Evolutionary conservation across 768 basidiomycete genomes (phyloP).

Genomic region (Lentinula aciculospora): DNA sequence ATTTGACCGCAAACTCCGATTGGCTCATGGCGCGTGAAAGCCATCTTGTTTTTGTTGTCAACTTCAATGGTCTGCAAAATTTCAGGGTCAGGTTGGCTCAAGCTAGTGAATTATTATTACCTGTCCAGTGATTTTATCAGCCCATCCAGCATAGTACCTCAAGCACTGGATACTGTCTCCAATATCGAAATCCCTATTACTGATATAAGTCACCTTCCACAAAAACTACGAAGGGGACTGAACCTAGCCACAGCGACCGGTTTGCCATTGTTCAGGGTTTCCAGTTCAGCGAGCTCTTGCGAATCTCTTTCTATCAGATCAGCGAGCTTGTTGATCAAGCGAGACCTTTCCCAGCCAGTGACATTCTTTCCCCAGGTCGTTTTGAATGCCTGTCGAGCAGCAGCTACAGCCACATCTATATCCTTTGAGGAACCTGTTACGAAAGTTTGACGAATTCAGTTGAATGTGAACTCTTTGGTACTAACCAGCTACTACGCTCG

Average conservation of each 20-base stretch:
- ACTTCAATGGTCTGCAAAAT: constrained; percentile 63
- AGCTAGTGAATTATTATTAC: constrained; percentile 24
- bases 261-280: constrained; percentile 89
- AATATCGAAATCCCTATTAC: constrained; percentile 69
- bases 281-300: constrained; percentile 77
- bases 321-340: constrained; percentile 79
- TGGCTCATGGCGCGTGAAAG: constrained; percentile 84
- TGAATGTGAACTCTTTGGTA: background rate
- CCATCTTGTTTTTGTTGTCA: constrained; percentile 74
- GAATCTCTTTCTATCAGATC: constrained; percentile 86
- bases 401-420: constrained; percentile 78
- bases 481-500: constrained; percentile 60
- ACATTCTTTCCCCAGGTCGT: constrained; percentile 89
- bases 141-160: constrained; percentile 94
- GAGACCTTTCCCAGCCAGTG: constrained; percentile 76
- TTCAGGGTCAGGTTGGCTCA: background rate
- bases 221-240: background rate
- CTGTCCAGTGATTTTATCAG: constrained; percentile 90
- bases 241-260: constrained; percentile 53
- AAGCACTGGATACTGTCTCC: constrained; percentile 73
- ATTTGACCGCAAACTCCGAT: constrained; percentile 96
- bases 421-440: constrained; percentile 59
- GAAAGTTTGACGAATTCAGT: background rate
- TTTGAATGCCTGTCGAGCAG: constrained; percentile 78
- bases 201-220: constrained; percentile 2